Conservation (phyloP, 2,329 filamentous ascomycete genomes). For the Cercospora sp. region DNA sequence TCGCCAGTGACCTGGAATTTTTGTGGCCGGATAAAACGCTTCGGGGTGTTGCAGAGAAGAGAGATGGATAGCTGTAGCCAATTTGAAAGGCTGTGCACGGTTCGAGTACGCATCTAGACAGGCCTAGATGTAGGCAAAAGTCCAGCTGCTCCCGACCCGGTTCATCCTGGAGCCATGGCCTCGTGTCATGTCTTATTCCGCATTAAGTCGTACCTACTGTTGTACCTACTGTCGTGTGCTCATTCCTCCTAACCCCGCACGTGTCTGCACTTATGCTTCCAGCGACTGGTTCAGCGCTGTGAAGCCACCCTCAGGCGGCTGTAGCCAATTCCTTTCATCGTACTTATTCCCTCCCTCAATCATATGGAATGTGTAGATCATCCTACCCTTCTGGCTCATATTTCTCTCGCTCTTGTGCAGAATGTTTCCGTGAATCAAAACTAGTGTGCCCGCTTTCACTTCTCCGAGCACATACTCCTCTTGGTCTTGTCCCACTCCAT, state of each 20-base stretch:
- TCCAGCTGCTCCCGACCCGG: background rate
- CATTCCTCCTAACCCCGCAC: background rate
- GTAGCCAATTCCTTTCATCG: constrained; percentile 89
- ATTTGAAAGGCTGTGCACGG: background rate
- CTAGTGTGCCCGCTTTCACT: constrained; percentile 86
- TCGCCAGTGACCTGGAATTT: background rate
- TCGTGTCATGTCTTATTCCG: background rate
- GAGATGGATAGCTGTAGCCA: background rate
- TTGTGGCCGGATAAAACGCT: background rate
- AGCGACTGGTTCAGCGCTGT: constrained; percentile 34
- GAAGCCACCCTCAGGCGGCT: constrained; percentile 78
- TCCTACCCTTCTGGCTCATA: constrained; percentile 77
- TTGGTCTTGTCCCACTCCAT: constrained; percentile 40
- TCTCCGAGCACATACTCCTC: constrained; percentile 75
- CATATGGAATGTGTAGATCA: constrained; percentile 96
- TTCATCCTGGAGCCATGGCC: background rate
- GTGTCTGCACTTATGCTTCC: background rate
- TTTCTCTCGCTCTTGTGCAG: constrained; percentile 97
- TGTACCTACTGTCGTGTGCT: background rate
- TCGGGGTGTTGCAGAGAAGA: background rate
- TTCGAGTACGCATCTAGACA: background rate
- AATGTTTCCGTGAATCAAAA: constrained; percentile 93
- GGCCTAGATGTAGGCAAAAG: background rate
- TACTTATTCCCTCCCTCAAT: constrained; percentile 82
- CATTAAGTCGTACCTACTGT: background rate